Conservation (phyloP, 306 rosid genomes). For the Senna siamea region DNA sequence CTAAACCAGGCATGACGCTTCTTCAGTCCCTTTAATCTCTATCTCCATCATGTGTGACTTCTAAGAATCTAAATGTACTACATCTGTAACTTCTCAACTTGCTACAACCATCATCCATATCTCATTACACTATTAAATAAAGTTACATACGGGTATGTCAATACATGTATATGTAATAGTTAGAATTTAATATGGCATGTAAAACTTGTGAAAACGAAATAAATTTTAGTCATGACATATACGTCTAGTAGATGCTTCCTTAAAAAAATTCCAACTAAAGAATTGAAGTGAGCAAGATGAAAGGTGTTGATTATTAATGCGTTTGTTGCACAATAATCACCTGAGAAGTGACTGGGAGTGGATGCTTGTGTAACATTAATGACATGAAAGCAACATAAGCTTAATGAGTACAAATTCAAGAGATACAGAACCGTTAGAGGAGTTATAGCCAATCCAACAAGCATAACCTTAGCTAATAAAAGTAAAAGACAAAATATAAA, state of each 20-base stretch:
- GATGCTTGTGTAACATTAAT: background rate
- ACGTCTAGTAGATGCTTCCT: no score
- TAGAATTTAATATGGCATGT: no score
- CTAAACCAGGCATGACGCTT: no score
- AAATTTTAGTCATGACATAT: no score
- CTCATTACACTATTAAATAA: no score
- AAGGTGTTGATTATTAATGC: background rate
- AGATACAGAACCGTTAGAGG: background rate
- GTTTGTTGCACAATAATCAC: background rate
- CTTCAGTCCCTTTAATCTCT: no score
- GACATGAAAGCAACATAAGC: background rate
- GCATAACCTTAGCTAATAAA: background rate
- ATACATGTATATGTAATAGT: no score
- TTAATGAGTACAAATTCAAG: background rate
- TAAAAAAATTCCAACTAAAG: no score
- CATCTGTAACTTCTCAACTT: background rate
- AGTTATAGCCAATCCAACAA: background rate
- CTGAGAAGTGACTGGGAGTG: background rate
- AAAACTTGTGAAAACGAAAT: no score
- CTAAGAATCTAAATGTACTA: background rate
- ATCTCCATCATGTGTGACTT: conserved; percentile 10
- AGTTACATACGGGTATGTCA: no score
- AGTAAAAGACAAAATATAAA: background rate
- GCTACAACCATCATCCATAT: no score
- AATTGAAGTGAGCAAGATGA: background rate